phyloP scores from a whole-genome alignment of 176 grass and related monocot genomes.

The Poa annua region DNA sequence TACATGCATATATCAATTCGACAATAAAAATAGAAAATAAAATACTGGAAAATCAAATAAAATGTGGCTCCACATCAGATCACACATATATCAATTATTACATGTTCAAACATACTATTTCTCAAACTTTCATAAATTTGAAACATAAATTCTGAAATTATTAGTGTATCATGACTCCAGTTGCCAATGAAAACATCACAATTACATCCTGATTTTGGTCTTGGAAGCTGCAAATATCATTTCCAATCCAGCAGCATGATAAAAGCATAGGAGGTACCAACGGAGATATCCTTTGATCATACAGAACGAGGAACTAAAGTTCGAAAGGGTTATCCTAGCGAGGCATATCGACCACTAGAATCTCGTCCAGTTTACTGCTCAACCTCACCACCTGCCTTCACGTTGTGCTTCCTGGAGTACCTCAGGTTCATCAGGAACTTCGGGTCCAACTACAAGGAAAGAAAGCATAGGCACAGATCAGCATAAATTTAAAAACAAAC shows the following conservation, averaged over 20 bases:
- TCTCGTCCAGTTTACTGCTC: constrained; percentile 51
- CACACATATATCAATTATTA: too few species aligned
- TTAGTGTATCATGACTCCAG: too few species aligned
- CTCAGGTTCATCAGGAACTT: constrained; percentile 80
- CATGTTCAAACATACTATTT: too few species aligned
- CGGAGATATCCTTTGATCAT: constrained; percentile 17
- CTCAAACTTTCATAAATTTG: too few species aligned
- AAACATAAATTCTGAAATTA: too few species aligned
- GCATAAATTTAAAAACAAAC: background rate
- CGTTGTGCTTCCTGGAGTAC: constrained; percentile 79
- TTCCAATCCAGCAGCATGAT: constrained; percentile 40
- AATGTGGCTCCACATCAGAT: too few species aligned
- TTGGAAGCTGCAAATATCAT: constrained; percentile 19
- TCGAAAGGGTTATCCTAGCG: constrained; percentile 41
- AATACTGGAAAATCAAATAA: too few species aligned
- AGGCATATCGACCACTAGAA: constrained; percentile 7
- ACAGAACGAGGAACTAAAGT: constrained; percentile 27
- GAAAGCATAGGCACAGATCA: background rate
- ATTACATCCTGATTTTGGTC: too few species aligned
- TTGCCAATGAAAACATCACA: too few species aligned
- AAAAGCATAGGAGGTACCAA: constrained; percentile 7
- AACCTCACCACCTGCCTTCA: constrained; percentile 43
- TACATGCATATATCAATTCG: too few species aligned
- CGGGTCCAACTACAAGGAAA: constrained; percentile 61
- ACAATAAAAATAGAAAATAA: too few species aligned